Evolutionary conservation across 345 rosid species (phyloP).

Genomic region (Citrus medica): DNA sequence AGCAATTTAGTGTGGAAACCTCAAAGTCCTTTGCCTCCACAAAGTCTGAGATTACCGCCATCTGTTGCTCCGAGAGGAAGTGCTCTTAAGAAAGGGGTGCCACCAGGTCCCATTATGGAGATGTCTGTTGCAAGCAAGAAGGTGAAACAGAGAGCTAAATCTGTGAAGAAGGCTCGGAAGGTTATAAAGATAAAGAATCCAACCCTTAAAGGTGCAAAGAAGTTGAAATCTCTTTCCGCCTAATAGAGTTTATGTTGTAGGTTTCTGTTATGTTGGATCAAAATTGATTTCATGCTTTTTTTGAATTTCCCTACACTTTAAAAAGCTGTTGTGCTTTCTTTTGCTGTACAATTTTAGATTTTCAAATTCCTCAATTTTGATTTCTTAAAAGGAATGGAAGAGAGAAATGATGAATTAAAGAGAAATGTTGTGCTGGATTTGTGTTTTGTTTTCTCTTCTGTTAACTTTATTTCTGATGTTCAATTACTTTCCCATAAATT

Average conservation of each 20-base stretch:
- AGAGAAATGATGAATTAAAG: not conserved
- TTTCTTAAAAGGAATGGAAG: not conserved
- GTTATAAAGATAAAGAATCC: conserved; percentile 39
- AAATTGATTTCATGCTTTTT: conserved; percentile 1
- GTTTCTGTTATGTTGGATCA: not conserved
- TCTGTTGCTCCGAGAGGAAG: conserved; percentile 96
- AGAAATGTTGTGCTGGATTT: not conserved
- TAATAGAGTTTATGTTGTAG: conserved; percentile 13
- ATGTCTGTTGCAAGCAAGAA: conserved; percentile 45
- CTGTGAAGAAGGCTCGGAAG: conserved; percentile 48
- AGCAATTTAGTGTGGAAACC: conserved; percentile 97
- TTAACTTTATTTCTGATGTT: not conserved
- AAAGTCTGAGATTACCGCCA: conserved; percentile 86
- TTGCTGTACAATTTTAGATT: not conserved
- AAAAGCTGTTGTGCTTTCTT: not conserved
- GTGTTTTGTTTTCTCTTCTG: not conserved
- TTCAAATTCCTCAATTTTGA: not conserved
- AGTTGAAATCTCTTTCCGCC: conserved; percentile 38
- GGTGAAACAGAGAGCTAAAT: conserved; percentile 51
- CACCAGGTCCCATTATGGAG: conserved; percentile 85
- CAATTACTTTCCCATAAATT: not conserved
- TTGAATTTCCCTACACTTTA: not conserved
- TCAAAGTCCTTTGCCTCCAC: conserved; percentile 89
- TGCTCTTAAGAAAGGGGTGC: conserved; percentile 88
- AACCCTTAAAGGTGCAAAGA: conserved; percentile 49